These are phyloP conservation scores for Glycine latifolia DNA, from an alignment of 306 rosid species.

Conservation along the genomic window DNA sequence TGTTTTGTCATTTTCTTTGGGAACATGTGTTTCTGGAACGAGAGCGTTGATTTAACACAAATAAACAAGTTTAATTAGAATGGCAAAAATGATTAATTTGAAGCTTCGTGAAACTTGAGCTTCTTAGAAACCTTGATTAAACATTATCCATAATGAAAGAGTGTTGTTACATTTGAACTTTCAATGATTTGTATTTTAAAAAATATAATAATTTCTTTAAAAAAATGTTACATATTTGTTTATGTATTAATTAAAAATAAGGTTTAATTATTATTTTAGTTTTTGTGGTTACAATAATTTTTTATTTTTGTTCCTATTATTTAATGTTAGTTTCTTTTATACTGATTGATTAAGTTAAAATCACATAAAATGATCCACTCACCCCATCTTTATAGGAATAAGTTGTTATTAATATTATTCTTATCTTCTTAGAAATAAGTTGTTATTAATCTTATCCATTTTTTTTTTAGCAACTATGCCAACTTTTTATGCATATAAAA, in stretches of 20 bases:
- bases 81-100: not conserved
- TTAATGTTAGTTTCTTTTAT: no score
- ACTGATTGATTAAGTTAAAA: no score
- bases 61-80: slow-evolving; percentile 3
- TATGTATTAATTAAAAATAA: not conserved
- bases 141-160: not conserved
- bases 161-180: not conserved
- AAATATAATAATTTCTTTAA: not conserved
- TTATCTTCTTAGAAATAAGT: no score
- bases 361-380: no score
- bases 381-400: no score
- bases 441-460: no score
- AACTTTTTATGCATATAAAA: no score
- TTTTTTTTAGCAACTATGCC: no score
- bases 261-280: no score
- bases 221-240: not conserved
- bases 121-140: not conserved
- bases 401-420: no score
- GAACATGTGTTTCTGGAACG: not conserved
- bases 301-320: no score
- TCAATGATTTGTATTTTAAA: not conserved
- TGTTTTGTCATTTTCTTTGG: slow-evolving; percentile 29
- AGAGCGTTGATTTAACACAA: not conserved
- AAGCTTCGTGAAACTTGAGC: not conserved
- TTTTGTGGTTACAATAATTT: no score